These are phyloP conservation scores for Penicillium coprophilum DNA, from an alignment of 495 filamentous ascomycete species.

Conservation along the genomic window DNA sequence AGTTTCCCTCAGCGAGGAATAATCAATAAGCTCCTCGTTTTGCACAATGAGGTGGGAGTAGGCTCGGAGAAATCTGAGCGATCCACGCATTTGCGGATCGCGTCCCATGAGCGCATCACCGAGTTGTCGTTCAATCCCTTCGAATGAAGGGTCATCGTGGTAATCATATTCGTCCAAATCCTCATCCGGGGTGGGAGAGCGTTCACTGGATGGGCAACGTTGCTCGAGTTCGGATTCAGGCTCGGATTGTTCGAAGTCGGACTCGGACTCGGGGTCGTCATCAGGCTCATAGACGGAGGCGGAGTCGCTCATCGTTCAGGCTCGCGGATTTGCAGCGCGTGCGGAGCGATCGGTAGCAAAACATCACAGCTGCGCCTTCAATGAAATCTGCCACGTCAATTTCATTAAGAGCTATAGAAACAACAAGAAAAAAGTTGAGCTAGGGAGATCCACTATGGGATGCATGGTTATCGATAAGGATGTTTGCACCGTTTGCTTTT, in stretches of 20 bases:
- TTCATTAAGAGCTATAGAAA: conserved; percentile 3
- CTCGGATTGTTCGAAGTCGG: conserved; percentile 22
- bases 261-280: conserved; percentile 29
- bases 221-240: conserved; percentile 26
- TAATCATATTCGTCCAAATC: neutral
- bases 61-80: conserved; percentile 14
- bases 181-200: conserved; percentile 13
- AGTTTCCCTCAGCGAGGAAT: conserved; percentile 4
- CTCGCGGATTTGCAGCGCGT: conserved; percentile 25
- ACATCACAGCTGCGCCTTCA: conserved; percentile 30
- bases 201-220: conserved; percentile 4
- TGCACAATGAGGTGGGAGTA: conserved; percentile 63
- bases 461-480: conserved; percentile 30
- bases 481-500: conserved; percentile 48
- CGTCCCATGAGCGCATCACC: conserved; percentile 6
- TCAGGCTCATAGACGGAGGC: conserved; percentile 30
- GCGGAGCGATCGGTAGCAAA: conserved; percentile 11
- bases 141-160: neutral
- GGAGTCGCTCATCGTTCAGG: conserved; percentile 43
- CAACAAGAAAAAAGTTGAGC: conserved; percentile 20
- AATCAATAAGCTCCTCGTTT: conserved; percentile 45
- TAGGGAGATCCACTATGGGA: conserved; percentile 13
- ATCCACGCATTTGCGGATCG: conserved; percentile 8
- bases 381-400: conserved; percentile 3
- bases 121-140: neutral